phyloP scores from a whole-genome alignment of 1,139 yeast species.

The Geotrichum bryndzae region DNA sequence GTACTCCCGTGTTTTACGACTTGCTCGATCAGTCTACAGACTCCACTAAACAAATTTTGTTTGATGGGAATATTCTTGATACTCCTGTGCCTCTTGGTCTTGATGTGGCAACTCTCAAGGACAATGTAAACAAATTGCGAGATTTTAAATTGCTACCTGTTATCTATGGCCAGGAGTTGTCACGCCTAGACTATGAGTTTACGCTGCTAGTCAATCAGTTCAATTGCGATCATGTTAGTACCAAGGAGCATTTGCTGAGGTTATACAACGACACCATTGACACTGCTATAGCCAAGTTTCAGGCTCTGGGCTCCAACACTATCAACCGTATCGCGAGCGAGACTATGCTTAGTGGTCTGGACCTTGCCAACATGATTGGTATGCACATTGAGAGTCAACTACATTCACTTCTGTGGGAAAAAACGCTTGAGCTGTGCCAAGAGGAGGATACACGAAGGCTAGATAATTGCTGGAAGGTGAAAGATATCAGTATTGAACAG shows the following conservation, averaged over 20 bases:
- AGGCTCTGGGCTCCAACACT: conserved; percentile 31
- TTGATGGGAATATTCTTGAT: conserved; percentile 4
- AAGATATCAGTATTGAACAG: conserved; percentile 62
- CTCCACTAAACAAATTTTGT: not conserved
- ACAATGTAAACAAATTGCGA: conserved; percentile 9
- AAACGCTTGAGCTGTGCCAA: conserved; percentile 27
- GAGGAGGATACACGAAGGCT: conserved; percentile 35
- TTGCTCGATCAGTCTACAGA: not conserved
- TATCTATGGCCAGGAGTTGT: conserved; percentile 26
- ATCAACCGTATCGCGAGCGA: conserved; percentile 32
- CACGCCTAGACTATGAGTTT: conserved; percentile 30
- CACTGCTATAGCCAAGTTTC: conserved; percentile 40
- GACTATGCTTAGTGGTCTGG: conserved; percentile 44
- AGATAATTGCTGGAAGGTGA: conserved; percentile 43
- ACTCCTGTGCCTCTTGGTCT: conserved; percentile 18
- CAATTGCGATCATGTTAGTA: conserved; percentile 31
- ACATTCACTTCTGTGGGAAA: conserved; percentile 43
- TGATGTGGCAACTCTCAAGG: conserved; percentile 22
- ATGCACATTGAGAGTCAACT: conserved; percentile 65
- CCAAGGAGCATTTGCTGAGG: conserved; percentile 34
- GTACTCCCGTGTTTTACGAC: conserved; percentile 27
- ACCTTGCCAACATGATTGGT: conserved; percentile 49
- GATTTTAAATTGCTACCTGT: conserved; percentile 24
- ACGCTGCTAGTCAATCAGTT: conserved; percentile 37
- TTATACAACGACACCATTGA: conserved; percentile 37